These are phyloP conservation scores for Amylostereum chailletii DNA, from an alignment of 1,284 basidiomycete species.

Conservation along the genomic window DNA sequence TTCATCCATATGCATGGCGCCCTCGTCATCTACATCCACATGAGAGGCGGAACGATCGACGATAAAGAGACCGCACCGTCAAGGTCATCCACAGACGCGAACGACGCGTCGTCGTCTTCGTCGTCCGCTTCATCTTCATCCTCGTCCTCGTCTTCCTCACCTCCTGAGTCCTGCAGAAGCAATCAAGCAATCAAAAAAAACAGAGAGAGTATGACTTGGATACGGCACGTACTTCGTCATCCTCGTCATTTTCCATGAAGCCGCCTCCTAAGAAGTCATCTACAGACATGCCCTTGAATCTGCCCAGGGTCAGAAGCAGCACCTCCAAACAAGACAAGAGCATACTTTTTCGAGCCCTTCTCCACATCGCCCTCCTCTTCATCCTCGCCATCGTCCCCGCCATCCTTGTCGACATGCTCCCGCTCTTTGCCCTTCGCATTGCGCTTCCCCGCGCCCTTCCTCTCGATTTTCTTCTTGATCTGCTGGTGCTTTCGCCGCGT, in stretches of 20 bases:
- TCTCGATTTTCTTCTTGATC: conserved; percentile 61
- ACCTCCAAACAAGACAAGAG: neutral
- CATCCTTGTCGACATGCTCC: conserved; percentile 24
- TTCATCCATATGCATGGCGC: conserved; percentile 65
- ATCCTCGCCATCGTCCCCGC: conserved; percentile 27
- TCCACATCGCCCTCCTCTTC: conserved; percentile 28
- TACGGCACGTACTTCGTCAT: conserved; percentile 25
- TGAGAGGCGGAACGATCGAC: neutral
- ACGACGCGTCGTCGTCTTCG: conserved; percentile 58
- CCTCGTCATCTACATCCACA: conserved; percentile 42
- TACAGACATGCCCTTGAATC: conserved; percentile 59
- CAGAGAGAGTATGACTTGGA: neutral
- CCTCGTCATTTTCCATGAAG: conserved; percentile 63
- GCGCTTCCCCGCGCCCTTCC: conserved; percentile 39
- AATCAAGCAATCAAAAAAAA: neutral
- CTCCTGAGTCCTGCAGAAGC: conserved; percentile 17
- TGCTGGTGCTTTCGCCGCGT: conserved; percentile 72
- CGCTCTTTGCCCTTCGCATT: conserved; percentile 29
- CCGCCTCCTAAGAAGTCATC: conserved; percentile 75
- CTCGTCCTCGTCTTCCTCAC: conserved; percentile 25
- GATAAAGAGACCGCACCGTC: conserved; percentile 39
- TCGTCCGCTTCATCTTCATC: conserved; percentile 41
- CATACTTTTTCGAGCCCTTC: conserved; percentile 18
- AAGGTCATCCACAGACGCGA: conserved; percentile 69
- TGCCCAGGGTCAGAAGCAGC: conserved; percentile 14